A percentile compares a stretch with the other conserved stretches of the same genome.
Evolutionary conservation across 1,284 basidiomycete species (phyloP).

Genomic region (Ustilago hordei): DNA sequence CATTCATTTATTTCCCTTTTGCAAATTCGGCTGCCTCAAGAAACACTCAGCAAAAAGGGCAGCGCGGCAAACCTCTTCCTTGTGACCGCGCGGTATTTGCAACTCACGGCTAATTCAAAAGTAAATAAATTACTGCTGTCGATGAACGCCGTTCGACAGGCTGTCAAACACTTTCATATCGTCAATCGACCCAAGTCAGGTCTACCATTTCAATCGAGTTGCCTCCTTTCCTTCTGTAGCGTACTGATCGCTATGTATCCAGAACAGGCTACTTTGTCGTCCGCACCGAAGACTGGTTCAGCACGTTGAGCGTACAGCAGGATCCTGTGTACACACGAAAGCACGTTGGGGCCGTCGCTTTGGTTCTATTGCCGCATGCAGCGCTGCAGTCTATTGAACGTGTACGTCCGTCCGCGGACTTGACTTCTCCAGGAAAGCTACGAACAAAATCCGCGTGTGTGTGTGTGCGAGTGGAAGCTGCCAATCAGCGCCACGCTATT

Average conservation of each 20-base stretch:
- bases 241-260: too few relatives aligned
- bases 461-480: not conserved
- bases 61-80: not conserved
- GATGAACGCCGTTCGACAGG: not conserved
- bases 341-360: not conserved
- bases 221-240: too few relatives aligned
- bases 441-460: not conserved
- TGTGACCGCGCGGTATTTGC: not conserved
- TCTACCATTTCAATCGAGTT: too few relatives aligned
- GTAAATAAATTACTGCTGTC: not conserved
- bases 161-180: not conserved
- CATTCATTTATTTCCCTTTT: not conserved
- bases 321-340: not conserved
- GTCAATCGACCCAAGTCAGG: not conserved
- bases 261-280: too few relatives aligned
- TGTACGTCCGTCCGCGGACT: conserved; percentile 15
- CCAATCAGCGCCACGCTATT: conserved; percentile 24
- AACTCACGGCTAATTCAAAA: not conserved
- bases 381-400: not conserved
- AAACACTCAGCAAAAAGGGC: not conserved
- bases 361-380: conserved; percentile 8
- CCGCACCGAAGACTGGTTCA: too few relatives aligned
- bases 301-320: not conserved
- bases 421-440: not conserved
- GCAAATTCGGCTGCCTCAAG: not conserved